phyloP scores from a whole-genome alignment of 345 rosid genomes.

The Limnanthes douglasii region DNA sequence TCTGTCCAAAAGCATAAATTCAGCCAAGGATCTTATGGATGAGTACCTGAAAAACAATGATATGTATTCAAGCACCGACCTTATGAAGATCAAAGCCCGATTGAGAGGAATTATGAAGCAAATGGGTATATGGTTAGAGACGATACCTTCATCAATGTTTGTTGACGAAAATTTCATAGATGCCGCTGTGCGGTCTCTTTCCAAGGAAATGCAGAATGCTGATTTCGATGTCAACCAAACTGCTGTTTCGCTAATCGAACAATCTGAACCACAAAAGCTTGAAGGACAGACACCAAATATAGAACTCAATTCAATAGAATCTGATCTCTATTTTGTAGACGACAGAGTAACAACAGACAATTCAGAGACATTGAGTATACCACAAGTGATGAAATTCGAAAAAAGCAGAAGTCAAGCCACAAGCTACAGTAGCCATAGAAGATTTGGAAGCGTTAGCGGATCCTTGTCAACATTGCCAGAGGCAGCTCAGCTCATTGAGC shows the following conservation, averaged over 20 bases:
- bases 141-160: slow-evolving; percentile 45
- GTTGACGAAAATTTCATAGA: slow-evolving; percentile 32
- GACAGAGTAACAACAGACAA: slow-evolving; percentile 24
- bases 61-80: slow-evolving; percentile 19
- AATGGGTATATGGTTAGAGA: slow-evolving; percentile 44
- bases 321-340: slow-evolving; percentile 49
- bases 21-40: slow-evolving; percentile 29
- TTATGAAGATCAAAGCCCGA: slow-evolving; percentile 13
- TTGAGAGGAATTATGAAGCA: slow-evolving; percentile 28
- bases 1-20: slow-evolving; percentile 26
- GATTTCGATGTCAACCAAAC: slow-evolving; percentile 13
- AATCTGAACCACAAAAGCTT: slow-evolving; percentile 6
- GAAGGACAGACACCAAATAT: slow-evolving; percentile 6
- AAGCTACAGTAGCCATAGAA: slow-evolving; percentile 20
- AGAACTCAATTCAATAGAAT: slow-evolving; percentile 16
- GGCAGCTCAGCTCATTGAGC: slow-evolving; percentile 45
- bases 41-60: slow-evolving; percentile 11
- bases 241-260: slow-evolving; percentile 7
- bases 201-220: slow-evolving; percentile 59
- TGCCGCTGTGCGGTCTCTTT: slow-evolving; percentile 38
- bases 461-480: slow-evolving; percentile 25
- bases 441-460: slow-evolving; percentile 12
- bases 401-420: slow-evolving; percentile 13
- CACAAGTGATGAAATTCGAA: slow-evolving; percentile 14
- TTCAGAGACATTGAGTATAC: slow-evolving; percentile 11